A percentile compares a stretch with the other conserved stretches of the same genome.
phyloP scores from a whole-genome alignment of 2,329 filamentous ascomycete species.

The Fusarium tupiense region DNA sequence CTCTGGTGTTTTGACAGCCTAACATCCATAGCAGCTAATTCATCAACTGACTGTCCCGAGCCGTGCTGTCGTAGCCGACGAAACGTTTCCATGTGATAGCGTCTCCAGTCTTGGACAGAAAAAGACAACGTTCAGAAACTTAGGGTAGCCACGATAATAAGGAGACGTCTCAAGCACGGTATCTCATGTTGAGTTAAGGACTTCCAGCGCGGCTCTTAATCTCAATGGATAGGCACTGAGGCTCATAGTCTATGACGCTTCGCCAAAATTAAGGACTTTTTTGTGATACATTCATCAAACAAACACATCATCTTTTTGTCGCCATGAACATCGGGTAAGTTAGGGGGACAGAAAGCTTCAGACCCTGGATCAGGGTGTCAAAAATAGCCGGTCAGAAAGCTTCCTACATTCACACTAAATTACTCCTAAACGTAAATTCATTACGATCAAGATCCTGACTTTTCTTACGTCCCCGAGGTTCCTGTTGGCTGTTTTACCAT shows the following conservation, averaged over 20 bases:
- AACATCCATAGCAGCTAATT: background rate
- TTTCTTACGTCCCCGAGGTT: background rate
- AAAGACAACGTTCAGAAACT: background rate
- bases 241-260: background rate
- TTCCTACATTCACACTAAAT: background rate
- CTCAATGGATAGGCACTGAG: background rate
- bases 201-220: background rate
- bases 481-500: constrained; percentile 9
- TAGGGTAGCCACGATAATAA: background rate
- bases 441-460: background rate
- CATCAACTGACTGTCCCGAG: background rate
- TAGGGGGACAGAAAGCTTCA: background rate
- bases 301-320: background rate
- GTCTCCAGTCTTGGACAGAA: background rate
- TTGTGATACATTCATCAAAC: background rate
- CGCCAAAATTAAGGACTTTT: background rate
- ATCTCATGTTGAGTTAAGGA: background rate
- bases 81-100: constrained; percentile 34
- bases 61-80: background rate
- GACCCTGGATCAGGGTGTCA: background rate
- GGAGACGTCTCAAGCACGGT: background rate
- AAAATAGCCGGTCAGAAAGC: background rate
- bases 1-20: constrained; percentile 7
- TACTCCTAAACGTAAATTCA: too few species aligned
- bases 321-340: background rate